Percentiles rank a stretch among this genome's conserved stretches.
Evolutionary conservation across 2,329 filamentous ascomycete genomes (phyloP).

Genomic region (Pseudopyrenochaeta lycopersici): DNA sequence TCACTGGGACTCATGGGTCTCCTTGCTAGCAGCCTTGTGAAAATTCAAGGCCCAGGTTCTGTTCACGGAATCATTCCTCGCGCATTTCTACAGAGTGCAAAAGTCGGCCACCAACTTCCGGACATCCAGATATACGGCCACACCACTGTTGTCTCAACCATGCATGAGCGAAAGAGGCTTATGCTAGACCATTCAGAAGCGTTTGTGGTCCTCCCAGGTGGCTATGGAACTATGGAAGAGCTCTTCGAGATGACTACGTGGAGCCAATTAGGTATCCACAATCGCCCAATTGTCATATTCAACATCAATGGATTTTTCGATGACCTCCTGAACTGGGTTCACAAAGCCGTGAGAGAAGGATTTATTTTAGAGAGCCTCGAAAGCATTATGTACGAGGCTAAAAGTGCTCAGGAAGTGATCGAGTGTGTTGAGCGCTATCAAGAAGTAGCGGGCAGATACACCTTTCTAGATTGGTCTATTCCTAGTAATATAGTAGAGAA

Average conservation of each 20-base stretch:
- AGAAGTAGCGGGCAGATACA: no score
- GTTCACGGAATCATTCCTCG: constrained; percentile 3
- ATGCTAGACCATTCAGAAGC: neutral
- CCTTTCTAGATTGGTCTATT: no score
- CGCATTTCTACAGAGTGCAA: neutral
- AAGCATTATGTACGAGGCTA: neutral
- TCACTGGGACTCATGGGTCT: constrained; percentile 4
- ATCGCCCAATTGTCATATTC: neutral
- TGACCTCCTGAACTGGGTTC: constrained; percentile 3
- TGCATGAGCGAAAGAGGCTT: constrained; percentile 4
- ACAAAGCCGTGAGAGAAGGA: constrained; percentile 1
- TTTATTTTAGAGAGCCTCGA: neutral
- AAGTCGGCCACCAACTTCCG: neutral
- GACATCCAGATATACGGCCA: neutral
- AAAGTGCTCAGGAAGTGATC: neutral
- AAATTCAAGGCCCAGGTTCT: neutral
- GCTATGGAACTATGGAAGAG: constrained; percentile 7
- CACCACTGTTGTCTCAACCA: neutral
- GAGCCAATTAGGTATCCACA: constrained; percentile 6
- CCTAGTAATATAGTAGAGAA: no score
- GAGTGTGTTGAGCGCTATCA: neutral
- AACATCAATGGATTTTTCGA: constrained; percentile 4
- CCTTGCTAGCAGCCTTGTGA: constrained; percentile 1
- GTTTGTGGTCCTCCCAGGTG: constrained; percentile 5
- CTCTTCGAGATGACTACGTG: constrained; percentile 7